These are phyloP conservation scores for Dothideomycetes sp. DNA, from an alignment of 2,329 filamentous ascomycete genomes.

Conservation along the genomic window DNA sequence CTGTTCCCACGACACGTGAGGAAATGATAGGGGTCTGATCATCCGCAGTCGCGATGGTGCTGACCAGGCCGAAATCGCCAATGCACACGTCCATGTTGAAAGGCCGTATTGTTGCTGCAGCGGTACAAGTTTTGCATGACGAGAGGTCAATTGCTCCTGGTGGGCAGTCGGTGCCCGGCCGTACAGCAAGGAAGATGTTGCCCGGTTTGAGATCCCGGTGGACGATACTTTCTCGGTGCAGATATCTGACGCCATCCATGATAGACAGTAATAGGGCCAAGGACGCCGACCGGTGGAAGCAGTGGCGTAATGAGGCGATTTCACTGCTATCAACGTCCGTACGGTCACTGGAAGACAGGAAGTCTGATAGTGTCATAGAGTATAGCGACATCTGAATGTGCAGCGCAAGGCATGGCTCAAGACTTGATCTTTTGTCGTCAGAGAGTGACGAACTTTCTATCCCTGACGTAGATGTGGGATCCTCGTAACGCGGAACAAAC, in stretches of 20 bases:
- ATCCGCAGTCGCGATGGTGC: constrained; percentile 36
- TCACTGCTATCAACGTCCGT: constrained; percentile 5
- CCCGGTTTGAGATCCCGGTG: constrained; percentile 59
- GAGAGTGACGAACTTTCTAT: constrained; percentile 14
- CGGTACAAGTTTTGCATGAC: constrained; percentile 24
- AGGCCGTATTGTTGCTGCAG: neutral
- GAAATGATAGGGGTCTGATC: constrained; percentile 11
- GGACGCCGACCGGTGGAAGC: constrained; percentile 49
- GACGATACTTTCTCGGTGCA: constrained; percentile 49
- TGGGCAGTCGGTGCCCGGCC: constrained; percentile 15
- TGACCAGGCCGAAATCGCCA: constrained; percentile 57
- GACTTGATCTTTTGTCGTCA: neutral
- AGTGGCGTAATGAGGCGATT: constrained; percentile 36
- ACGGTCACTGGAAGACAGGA: constrained; percentile 32
- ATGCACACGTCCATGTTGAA: constrained; percentile 48
- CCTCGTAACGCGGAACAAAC: constrained; percentile 32
- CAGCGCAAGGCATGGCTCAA: constrained; percentile 33
- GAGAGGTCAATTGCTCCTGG: constrained; percentile 37
- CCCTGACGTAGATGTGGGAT: constrained; percentile 16
- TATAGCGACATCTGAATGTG: constrained; percentile 61
- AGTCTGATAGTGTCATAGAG: constrained; percentile 50
- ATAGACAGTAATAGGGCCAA: constrained; percentile 48
- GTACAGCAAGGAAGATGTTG: constrained; percentile 51
- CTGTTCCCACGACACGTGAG: constrained; percentile 45
- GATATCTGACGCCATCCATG: constrained; percentile 52